phyloP scores from a whole-genome alignment of 1,284 basidiomycete species.

The Heliocybe sulcata region DNA sequence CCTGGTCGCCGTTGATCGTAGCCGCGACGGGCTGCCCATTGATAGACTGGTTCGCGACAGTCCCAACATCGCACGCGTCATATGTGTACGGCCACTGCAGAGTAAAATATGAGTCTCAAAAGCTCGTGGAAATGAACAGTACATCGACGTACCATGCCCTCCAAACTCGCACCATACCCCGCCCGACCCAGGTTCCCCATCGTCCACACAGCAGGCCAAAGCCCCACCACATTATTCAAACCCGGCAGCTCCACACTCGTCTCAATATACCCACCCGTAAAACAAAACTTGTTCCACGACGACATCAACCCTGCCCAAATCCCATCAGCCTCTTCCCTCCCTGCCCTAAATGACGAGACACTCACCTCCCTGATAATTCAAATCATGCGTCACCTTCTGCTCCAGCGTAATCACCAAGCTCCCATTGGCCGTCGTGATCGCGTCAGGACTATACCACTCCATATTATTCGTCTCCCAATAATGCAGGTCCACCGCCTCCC shows the following conservation, averaged over 20 bases:
- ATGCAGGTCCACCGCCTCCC: constrained; percentile 1
- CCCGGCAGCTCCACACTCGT: constrained; percentile 62
- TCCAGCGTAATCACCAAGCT: constrained; percentile 1
- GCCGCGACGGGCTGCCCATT: constrained; percentile 32
- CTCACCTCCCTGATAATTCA: background rate
- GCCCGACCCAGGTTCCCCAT: constrained; percentile 58
- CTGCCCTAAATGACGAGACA: constrained; percentile 13
- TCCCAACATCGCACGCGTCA: constrained; percentile 52
- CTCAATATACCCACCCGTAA: constrained; percentile 57
- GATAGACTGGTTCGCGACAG: constrained; percentile 41
- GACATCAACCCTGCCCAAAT: background rate
- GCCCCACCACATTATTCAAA: constrained; percentile 39
- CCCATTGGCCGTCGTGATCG: background rate
- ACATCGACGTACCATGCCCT: constrained; percentile 25
- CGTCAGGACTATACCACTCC: background rate
- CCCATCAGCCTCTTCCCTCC: constrained; percentile 25
- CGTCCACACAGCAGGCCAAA: constrained; percentile 70
- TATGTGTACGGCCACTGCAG: constrained; percentile 41
- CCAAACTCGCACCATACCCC: constrained; percentile 41
- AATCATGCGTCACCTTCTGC: background rate
- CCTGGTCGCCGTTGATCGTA: constrained; percentile 28
- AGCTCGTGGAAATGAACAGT: background rate
- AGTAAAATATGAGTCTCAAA: background rate
- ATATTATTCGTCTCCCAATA: constrained; percentile 1
- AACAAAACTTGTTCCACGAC: constrained; percentile 49